phyloP scores from a whole-genome alignment of 768 basidiomycete genomes.

The Psilocybe sp. region DNA sequence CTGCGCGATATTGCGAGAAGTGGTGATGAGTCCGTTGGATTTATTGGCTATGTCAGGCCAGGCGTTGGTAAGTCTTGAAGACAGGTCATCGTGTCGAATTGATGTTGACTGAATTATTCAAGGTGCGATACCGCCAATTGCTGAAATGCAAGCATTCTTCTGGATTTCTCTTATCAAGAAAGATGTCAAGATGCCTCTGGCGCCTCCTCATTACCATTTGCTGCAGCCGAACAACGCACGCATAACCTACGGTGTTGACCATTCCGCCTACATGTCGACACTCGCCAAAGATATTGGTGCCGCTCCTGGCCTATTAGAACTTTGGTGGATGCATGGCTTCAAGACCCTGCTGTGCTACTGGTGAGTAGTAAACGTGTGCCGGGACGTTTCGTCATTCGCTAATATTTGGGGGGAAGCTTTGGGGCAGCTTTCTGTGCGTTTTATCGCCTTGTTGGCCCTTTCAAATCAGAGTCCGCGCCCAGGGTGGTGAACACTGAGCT shows the following conservation, averaged over 20 bases:
- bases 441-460: constrained; percentile 57
- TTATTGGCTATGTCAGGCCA: constrained; percentile 56
- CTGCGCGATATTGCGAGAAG: constrained; percentile 38
- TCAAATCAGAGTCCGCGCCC: constrained; percentile 35
- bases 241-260: constrained; percentile 61
- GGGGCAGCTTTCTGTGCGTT: constrained; percentile 58
- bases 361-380: constrained; percentile 26
- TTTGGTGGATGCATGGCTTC: constrained; percentile 47
- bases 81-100: background rate
- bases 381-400: background rate
- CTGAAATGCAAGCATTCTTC: constrained; percentile 59
- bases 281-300: constrained; percentile 57
- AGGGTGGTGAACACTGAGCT: constrained; percentile 50
- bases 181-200: constrained; percentile 37
- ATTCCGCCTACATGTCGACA: constrained; percentile 53
- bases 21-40: constrained; percentile 46
- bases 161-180: constrained; percentile 50
- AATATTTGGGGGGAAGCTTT: constrained; percentile 33
- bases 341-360: constrained; percentile 54
- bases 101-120: constrained; percentile 11
- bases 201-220: constrained; percentile 51
- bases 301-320: constrained; percentile 44
- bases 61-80: constrained; percentile 45
- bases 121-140: constrained; percentile 57
- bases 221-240: constrained; percentile 46